A percentile compares a stretch with the other conserved stretches of the same genome.
phyloP scores from a whole-genome alignment of 768 basidiomycete species.

The Naematelia encephala region DNA sequence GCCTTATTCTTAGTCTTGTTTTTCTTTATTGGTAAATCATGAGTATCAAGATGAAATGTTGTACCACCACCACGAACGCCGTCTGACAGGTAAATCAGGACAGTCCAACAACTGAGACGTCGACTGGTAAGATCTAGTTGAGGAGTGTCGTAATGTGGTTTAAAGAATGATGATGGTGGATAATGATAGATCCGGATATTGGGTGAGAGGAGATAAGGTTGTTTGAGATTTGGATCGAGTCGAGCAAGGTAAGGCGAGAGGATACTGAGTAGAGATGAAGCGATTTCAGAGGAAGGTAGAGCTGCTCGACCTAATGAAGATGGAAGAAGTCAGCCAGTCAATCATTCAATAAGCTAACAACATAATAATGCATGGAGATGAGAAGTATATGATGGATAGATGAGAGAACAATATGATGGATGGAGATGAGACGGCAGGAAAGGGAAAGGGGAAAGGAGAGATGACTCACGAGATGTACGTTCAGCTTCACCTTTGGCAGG shows the following conservation, averaged over 20 bases:
- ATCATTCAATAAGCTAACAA: not conserved
- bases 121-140: constrained; percentile 10
- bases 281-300: constrained; percentile 19
- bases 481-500: constrained; percentile 34
- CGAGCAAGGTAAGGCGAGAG: constrained; percentile 15
- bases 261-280: constrained; percentile 8
- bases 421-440: not conserved
- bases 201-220: constrained; percentile 15
- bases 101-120: constrained; percentile 28
- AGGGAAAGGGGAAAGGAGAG: not conserved
- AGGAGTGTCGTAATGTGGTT: constrained; percentile 29
- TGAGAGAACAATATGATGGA: not conserved
- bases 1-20: not conserved
- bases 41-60: constrained; percentile 16
- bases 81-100: constrained; percentile 25
- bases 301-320: constrained; percentile 17
- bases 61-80: constrained; percentile 31
- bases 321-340: not conserved
- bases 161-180: constrained; percentile 21
- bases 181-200: constrained; percentile 36
- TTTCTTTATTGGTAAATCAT: constrained; percentile 10
- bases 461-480: constrained; percentile 30
- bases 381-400: not conserved
- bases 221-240: constrained; percentile 2
- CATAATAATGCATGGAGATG: not conserved